These are phyloP conservation scores for Thalassiosira hispida DNA, from an alignment of 352 stramenopile genomes.

Conservation along the genomic window DNA sequence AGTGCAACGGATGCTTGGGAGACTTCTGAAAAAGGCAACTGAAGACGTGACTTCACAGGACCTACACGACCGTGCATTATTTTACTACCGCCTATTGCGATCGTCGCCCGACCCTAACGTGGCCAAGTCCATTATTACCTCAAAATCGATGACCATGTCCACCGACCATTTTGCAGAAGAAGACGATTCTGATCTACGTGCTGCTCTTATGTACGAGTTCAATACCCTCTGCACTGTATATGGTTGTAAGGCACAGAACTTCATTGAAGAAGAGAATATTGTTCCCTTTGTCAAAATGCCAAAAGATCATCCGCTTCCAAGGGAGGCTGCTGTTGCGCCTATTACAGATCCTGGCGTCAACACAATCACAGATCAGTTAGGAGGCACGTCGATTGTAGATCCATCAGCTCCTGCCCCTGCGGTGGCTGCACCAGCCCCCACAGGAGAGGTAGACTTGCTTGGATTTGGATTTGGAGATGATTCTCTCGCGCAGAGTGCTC, in stretches of 20 bases:
- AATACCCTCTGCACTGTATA: slow-evolving; percentile 98
- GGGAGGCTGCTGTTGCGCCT: slow-evolving; percentile 25
- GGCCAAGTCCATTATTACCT: slow-evolving; percentile 88
- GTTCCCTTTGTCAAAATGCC: slow-evolving; percentile 75
- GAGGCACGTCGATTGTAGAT: slow-evolving; percentile 23
- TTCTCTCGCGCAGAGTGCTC: slow-evolving; percentile 31
- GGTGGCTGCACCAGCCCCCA: slow-evolving; percentile 5
- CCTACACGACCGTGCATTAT: slow-evolving; percentile 95
- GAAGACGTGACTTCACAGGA: slow-evolving; percentile 94
- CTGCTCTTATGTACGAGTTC: slow-evolving; percentile 91
- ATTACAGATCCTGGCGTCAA: slow-evolving; percentile 43
- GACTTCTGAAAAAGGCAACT: slow-evolving; percentile 92
- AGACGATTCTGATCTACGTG: slow-evolving; percentile 73
- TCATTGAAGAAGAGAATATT: slow-evolving; percentile 89
- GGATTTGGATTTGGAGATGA: slow-evolving; percentile 74
- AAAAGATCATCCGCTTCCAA: slow-evolving; percentile 68
- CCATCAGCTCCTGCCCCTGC: slow-evolving; percentile 5
- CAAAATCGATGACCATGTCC: slow-evolving; percentile 51
- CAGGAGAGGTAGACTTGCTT: slow-evolving; percentile 67
- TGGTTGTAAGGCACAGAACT: slow-evolving; percentile 94
- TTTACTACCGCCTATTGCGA: slow-evolving; percentile 97
- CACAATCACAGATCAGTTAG: slow-evolving; percentile 44
- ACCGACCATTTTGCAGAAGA: slow-evolving; percentile 76
- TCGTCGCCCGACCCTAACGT: slow-evolving; percentile 90
- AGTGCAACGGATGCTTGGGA: slow-evolving; percentile 96